Base-by-base conservation (phyloP, 2,329 filamentous ascomycete species). In the Penicillium sp. region DNA sequence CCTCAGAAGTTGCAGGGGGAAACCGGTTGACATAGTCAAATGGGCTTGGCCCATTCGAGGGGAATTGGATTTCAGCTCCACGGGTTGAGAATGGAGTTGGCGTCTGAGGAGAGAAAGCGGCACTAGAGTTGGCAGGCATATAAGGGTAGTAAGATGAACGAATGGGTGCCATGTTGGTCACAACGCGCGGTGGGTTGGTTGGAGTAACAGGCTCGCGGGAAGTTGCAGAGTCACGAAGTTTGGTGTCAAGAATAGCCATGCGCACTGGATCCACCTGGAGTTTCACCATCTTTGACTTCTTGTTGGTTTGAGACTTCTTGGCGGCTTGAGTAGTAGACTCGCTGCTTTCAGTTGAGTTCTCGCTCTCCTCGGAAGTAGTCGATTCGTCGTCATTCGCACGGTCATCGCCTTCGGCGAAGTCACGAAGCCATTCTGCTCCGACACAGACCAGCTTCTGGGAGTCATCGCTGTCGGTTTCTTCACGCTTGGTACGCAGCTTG, bases 401-500 rank as follows among this genome's bases (percentile, higher is more conserved):
- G 12, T 47, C 21, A 6, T 35, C 6, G 6, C 25, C 10, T 4
- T 5, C 13, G 2, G 10, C 2, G n/a, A 45, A 48, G 35, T 48
- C 33, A 35, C 13, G 23, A 7, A 53, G 13, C 51, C 31, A 48
- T 21, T 35, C 41, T 2, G 51, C 33, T 21, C 23, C 31, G 21
- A 47, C 31, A n/a, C 41, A 53, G 68, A 17, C 71, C 71, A 36
- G 29, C 36, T 52, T 29, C 31, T 19, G 35, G 0, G 49, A 31
- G 27, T n/a, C 36, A n/a, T 23, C 19, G 3, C 36, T 51, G 3
- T 43, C 27, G 13, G 25, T 31, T 9, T 31, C 25, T 15, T 42
- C 36, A 2, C n/a, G 38, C 27, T 51, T 43, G 41, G 19, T 12
- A 17, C 27, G 36, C 13, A 29, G 25, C 25, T n/a, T 51, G 4